Evolutionary conservation across 331 rosid genomes (phyloP).

Genomic region (Rhamnella rubrinervis): DNA sequence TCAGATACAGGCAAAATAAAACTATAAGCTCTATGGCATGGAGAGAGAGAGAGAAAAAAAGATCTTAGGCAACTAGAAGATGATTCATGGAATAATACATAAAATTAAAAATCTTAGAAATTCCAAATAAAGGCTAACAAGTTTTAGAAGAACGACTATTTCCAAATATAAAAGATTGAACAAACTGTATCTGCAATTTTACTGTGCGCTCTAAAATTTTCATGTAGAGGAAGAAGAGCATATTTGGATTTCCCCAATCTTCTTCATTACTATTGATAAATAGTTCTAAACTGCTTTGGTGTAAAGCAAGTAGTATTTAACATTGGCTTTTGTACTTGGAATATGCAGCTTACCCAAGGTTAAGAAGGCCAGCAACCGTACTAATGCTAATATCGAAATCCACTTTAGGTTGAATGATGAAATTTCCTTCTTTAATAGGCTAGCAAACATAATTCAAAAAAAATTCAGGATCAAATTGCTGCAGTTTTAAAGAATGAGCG

Average conservation of each 20-base stretch:
- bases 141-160: not conserved
- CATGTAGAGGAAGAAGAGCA: no score
- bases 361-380: slow-evolving; percentile 96
- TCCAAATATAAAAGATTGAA: no score
- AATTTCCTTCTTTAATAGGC: slow-evolving; percentile 98
- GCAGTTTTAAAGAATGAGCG: not conserved
- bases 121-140: not conserved
- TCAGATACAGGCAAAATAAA: slow-evolving; percentile 1
- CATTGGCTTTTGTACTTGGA: not conserved
- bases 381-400: slow-evolving; percentile 95
- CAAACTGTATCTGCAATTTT: no score
- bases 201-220: no score
- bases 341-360: slow-evolving; percentile 79
- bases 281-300: no score
- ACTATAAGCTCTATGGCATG: not conserved
- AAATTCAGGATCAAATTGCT: slow-evolving; percentile 17
- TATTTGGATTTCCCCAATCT: no score
- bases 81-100: not conserved
- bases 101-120: not conserved
- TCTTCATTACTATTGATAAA: no score
- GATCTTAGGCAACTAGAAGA: not conserved
- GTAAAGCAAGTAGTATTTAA: not conserved
- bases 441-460: slow-evolving; percentile 35
- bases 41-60: not conserved
- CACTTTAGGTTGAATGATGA: slow-evolving; percentile 98